phyloP scores from a whole-genome alignment of 2,329 filamentous ascomycete species.

The Nemania serpens region DNA sequence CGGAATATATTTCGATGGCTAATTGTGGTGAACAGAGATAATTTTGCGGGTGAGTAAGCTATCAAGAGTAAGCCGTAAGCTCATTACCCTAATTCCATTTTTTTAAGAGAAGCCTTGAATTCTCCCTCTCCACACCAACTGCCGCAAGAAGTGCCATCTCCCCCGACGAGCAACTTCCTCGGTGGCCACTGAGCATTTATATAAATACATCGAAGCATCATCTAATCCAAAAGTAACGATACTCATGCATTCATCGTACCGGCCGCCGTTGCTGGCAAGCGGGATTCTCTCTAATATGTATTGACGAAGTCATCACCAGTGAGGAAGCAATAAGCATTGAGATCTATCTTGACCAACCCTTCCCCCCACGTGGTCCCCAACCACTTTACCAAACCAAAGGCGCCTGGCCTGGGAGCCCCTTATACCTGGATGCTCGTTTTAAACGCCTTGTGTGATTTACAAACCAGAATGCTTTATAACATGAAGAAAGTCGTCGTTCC shows the following conservation, averaged over 20 bases:
- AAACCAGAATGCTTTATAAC: conserved; percentile 11
- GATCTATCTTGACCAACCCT: not conserved
- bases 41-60: too few species aligned
- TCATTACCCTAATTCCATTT: too few species aligned
- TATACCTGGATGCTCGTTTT: conserved; percentile 2
- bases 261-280: not conserved
- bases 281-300: conserved; percentile 6
- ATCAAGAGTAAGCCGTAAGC: too few species aligned
- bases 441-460: conserved; percentile 22
- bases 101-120: too few species aligned
- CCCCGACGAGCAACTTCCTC: too few species aligned
- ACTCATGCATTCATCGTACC: conserved; percentile 10
- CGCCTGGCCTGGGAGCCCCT: not conserved
- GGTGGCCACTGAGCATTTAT: not conserved
- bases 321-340: conserved; percentile 4
- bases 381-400: not conserved
- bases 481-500: conserved; percentile 3
- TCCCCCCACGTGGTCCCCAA: too few species aligned
- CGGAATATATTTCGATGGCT: too few species aligned
- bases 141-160: too few species aligned
- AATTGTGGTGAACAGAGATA: too few species aligned
- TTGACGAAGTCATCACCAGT: not conserved
- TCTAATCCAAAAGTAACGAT: not conserved
- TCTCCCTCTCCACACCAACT: too few species aligned
- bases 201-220: not conserved